phyloP scores from a whole-genome alignment of 805 yeast species.

The Wickerhamomyces silvicola region DNA sequence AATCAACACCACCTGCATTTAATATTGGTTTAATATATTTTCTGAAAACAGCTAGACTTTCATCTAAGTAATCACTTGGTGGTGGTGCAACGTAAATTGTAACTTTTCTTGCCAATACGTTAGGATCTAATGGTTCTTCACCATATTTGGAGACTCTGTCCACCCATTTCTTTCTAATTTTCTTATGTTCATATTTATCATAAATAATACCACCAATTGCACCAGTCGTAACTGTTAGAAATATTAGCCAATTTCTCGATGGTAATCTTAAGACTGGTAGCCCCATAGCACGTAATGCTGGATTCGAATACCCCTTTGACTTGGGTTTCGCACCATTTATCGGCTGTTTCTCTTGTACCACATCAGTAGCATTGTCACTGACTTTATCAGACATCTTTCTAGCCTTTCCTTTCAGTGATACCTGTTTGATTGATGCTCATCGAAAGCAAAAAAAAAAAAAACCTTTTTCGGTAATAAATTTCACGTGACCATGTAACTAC shows the following conservation, averaged over 20 bases:
- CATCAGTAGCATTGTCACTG: slow-evolving; percentile 4
- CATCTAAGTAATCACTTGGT: slow-evolving; percentile 82
- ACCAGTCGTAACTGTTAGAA: slow-evolving; percentile 64
- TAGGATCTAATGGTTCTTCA: slow-evolving; percentile 37
- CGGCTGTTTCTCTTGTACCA: background rate
- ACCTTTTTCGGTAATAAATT: no score
- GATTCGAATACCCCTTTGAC: slow-evolving; percentile 51
- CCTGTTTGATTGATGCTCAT: no score
- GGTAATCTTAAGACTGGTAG: slow-evolving; percentile 73
- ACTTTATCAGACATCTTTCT: no score
- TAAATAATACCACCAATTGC: slow-evolving; percentile 72
- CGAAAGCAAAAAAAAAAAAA: no score
- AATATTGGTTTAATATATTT: slow-evolving; percentile 80
- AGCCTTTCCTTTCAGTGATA: no score
- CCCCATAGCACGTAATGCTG: slow-evolving; percentile 83
- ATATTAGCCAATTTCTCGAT: slow-evolving; percentile 88
- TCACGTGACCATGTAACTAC: no score
- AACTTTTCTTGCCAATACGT: slow-evolving; percentile 63
- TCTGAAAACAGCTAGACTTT: slow-evolving; percentile 65
- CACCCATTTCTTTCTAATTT: slow-evolving; percentile 60
- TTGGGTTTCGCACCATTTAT: slow-evolving; percentile 4
- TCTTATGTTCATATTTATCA: slow-evolving; percentile 69
- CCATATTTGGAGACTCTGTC: slow-evolving; percentile 50
- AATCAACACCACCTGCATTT: slow-evolving; percentile 80
- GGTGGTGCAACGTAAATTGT: slow-evolving; percentile 93